Percentiles rank a stretch among this genome's conserved stretches.
phyloP scores from a whole-genome alignment of 2,329 filamentous ascomycete species.

The Alternaria novae-zelandiae region DNA sequence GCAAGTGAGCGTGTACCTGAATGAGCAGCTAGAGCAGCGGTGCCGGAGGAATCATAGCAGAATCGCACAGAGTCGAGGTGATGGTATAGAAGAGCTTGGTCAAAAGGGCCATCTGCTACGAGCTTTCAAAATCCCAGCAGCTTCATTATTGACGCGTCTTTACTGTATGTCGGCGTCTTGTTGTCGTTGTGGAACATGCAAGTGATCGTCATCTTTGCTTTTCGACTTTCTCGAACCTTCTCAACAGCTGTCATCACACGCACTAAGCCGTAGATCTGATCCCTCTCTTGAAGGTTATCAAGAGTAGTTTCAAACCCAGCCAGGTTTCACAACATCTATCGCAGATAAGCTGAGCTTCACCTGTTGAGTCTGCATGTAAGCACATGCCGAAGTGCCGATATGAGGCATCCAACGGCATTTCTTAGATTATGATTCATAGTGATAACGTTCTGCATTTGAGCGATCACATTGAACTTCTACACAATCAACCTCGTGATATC shows the following conservation, averaged over 20 bases:
- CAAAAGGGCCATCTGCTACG: not conserved
- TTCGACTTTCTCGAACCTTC: not conserved
- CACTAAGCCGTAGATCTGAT: not conserved
- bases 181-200: not conserved
- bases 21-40: not conserved
- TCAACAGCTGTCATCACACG: not conserved
- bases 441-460: not conserved
- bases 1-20: constrained; percentile 4
- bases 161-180: not conserved
- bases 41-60: not conserved
- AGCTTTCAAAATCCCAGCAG: not conserved
- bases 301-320: not conserved
- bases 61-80: not conserved
- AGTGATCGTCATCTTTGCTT: not conserved
- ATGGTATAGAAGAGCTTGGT: not conserved
- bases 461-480: not conserved
- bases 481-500: not conserved
- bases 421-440: not conserved
- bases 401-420: not conserved
- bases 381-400: constrained; percentile 16
- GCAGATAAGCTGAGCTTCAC: not conserved
- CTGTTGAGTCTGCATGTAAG: not conserved
- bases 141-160: not conserved
- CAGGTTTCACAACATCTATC: not conserved
- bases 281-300: not conserved